Base-by-base conservation (phyloP, 164 flowering plant genomes). In the Chloranthus sessilifolius region DNA sequence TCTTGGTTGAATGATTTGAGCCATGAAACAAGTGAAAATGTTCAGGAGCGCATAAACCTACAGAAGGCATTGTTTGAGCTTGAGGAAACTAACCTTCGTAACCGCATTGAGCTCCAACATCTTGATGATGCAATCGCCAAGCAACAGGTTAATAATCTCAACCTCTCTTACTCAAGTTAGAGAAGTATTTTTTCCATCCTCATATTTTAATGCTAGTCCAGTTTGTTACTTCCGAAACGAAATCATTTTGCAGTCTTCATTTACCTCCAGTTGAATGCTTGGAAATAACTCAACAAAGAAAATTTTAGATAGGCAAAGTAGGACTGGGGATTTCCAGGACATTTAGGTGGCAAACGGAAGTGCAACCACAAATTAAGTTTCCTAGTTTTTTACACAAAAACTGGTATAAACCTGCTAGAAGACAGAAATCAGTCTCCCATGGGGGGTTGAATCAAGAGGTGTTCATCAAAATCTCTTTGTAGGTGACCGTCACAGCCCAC, bases 41-140 rank as follows among this genome's bases (percentile, higher is more conserved):
- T 85, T 44, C 95, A 85, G 69, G 97, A 88, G 45, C 71, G 95
- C 35, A 85, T 88, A 67, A 88, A 88, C 63, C 65, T 88, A 50
- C 95, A 88, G 67, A 88, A 80, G 68, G 97, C 95, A 57, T 46
- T 81, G 47, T 81, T 81, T 74, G 97, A 88, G 53, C 81, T 88
- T 44, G 97, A 88, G 65, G 97, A 88, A 70, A 81, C 81, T 52
- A 82, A 83, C 55, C 72, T 80, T 55, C 75, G 61, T 33, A 85
- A 83, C 61, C 92, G 88, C 19, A 64, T 66, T 60, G 95, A 88
- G 60, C 85, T 88, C 50, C 95, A 78, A 60, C 82, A 80, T 56
- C 87, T 88, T 43, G 97, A 88, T 74, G 95, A 80, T 67, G 82
- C 77, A 44, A 77, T 88, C 63, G 81, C 81, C 55, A 77, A 80